Base-by-base conservation (phyloP, 2,329 filamentous ascomycete species). In the Beauveria sp. region DNA sequence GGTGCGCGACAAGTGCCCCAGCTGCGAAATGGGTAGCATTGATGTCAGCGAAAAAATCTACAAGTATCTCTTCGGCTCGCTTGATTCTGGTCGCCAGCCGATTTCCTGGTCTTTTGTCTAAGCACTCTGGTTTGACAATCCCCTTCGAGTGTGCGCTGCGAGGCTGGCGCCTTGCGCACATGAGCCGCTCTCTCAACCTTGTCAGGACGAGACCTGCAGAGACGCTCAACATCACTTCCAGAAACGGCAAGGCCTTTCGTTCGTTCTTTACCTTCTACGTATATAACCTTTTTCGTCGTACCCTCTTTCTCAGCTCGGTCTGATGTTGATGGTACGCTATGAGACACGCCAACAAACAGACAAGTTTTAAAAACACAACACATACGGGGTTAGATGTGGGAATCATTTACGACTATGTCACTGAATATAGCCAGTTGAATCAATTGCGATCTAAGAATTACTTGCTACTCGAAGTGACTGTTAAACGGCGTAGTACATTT, bases 1-100 rank as follows among this genome's bases (percentile, higher is more conserved):
- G 3, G 83, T 93, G 64, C 81, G 81, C 58, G 90, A 95, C 78
- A 91, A 90, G 77, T 95, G 90, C 79, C 82, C 83, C 75, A 86
- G 87, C 67, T 95, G 90, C 73, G 69, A 57, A 54, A 58, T 67
- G 40, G 65, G 71, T 46, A 77, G 79, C 67, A 82, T 91, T 54
- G 88, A 91, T 68, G 78, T 88, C 66, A 84, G 81, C 65, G 73
- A 78, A 63, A 78, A 79, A 67, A 74, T 81, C 64, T 88, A 86
- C 73, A 65, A 68, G n/a, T 75, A 79, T 22, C 76, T 89, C 59
- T 80, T 76, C 55, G 78, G 74, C 28, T 34, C 30, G 30, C 72
- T 80, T n/a, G 73, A 66, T 24, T 68, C 71, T 40, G 82, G 82
- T 30, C 77, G 80, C 60, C 67, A 67, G 38, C 54, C 66, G 3